Evolutionary conservation across 805 yeast species (phyloP).

Genomic region (Saccharomycopsis javanensis): DNA sequence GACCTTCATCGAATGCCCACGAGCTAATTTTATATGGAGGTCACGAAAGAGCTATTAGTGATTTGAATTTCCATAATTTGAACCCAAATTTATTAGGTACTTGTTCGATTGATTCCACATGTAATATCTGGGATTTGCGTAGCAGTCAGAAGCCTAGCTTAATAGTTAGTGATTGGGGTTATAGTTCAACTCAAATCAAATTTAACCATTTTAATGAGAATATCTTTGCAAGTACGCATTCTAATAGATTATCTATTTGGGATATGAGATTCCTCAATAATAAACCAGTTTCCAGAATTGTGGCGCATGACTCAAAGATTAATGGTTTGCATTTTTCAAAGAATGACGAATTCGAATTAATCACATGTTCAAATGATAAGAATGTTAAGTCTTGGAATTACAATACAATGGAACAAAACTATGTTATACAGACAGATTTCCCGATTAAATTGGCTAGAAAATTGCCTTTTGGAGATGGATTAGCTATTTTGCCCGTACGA

Average conservation of each 20-base stretch:
- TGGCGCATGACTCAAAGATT: slow-evolving; percentile 77
- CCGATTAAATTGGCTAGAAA: slow-evolving; percentile 87
- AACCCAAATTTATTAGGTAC: slow-evolving; percentile 87
- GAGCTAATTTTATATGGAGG: slow-evolving; percentile 84
- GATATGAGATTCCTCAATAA: slow-evolving; percentile 71
- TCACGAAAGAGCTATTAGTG: slow-evolving; percentile 90
- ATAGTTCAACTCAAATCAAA: slow-evolving; percentile 90
- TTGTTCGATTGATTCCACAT: slow-evolving; percentile 83
- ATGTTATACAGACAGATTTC: slow-evolving; percentile 34
- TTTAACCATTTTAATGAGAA: slow-evolving; percentile 77
- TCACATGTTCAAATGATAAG: slow-evolving; percentile 81
- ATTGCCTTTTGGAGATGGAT: slow-evolving; percentile 81
- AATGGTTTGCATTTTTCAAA: slow-evolving; percentile 83
- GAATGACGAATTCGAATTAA: slow-evolving; percentile 45
- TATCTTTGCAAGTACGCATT: slow-evolving; percentile 80
- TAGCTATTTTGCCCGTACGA: slow-evolving; percentile 82
- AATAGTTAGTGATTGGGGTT: slow-evolving; percentile 88
- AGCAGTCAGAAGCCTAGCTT: slow-evolving; percentile 60
- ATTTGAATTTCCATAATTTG: slow-evolving; percentile 82
- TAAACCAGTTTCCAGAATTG: slow-evolving; percentile 49
- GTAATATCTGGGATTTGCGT: slow-evolving; percentile 86
- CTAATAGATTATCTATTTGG: slow-evolving; percentile 74
- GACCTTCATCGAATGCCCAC: slow-evolving; percentile 57
- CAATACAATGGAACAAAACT: slow-evolving; percentile 7
- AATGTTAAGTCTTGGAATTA: slow-evolving; percentile 79